Conservation (phyloP, 768 basidiomycete genomes). For the Galerina sulciceps region DNA sequence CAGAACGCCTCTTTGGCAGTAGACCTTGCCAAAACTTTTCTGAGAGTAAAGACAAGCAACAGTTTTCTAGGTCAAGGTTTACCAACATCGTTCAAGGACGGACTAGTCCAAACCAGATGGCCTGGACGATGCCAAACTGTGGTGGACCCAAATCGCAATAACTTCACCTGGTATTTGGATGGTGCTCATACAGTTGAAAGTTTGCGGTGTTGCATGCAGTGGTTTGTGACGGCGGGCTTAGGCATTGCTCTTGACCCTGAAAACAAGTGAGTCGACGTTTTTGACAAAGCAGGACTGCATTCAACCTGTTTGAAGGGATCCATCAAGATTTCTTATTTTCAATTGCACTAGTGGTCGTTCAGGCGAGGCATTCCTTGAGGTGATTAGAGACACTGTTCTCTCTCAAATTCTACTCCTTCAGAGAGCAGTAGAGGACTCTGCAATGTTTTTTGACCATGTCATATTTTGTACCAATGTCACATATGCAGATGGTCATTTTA, state of each 20-base stretch:
- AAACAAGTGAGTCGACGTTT: slow-evolving; percentile 1
- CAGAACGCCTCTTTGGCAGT: slow-evolving; percentile 90
- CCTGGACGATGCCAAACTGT: slow-evolving; percentile 94
- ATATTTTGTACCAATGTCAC: slow-evolving; percentile 98
- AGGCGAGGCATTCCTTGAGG: slow-evolving; percentile 68
- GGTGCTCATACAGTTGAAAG: slow-evolving; percentile 96
- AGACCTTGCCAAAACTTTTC: slow-evolving; percentile 68
- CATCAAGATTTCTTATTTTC: slow-evolving; percentile 77
- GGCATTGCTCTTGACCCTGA: slow-evolving; percentile 39
- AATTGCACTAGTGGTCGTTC: slow-evolving; percentile 95
- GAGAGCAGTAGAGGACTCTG: slow-evolving; percentile 33
- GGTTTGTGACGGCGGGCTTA: slow-evolving; percentile 75
- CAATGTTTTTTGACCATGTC: slow-evolving; percentile 77
- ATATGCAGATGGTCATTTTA: slow-evolving; percentile 86
- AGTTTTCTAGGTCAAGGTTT: slow-evolving; percentile 38
- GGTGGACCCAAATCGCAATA: slow-evolving; percentile 53
- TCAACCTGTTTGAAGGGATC: slow-evolving; percentile 24
- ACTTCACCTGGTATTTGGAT: slow-evolving; percentile 87
- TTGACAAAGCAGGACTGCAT: neutral
- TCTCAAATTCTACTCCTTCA: slow-evolving; percentile 47
- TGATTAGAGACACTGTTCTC: slow-evolving; percentile 57
- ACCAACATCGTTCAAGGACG: slow-evolving; percentile 57
- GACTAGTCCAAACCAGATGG: slow-evolving; percentile 78
- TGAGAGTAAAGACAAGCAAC: slow-evolving; percentile 38
- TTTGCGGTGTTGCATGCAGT: slow-evolving; percentile 82